Base-by-base conservation (phyloP, 495 filamentous ascomycete genomes). In the Chaetomium fimeti region DNA sequence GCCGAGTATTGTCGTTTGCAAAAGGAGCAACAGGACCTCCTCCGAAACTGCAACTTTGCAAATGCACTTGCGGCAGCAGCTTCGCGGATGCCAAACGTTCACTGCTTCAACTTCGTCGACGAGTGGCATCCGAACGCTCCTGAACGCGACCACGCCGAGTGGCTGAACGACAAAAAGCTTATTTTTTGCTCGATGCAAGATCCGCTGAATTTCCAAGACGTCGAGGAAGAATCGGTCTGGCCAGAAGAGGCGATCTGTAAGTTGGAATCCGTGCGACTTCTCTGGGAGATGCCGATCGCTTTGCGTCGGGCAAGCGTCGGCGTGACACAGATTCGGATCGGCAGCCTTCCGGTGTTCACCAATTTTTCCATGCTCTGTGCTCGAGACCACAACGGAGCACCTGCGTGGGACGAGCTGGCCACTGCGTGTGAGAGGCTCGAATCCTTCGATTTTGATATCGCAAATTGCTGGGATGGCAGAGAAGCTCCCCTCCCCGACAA, bases 201-300 rank as follows among this genome's bases (percentile, higher is more conserved):
- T 3, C 58, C 58, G n/a, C 0, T 60, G 28, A 9, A 1, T 12
- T 32, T 7, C 9, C 38, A 1, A 20, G 49, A 20, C 12, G 20
- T 40, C 47, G 48, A 29, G 7, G 11, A 38, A 4, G 45, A 11
- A 7, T 1, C 3, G 1, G 4, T 8, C 1, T 1, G 9, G 12
- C 15, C 42, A 15, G 25, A 29, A 7, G 40, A 18, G 40, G 3
- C 16, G 3, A 47, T 36, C 8, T 11, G 32, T 36, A 36, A 42
- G 1, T 22, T 54, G 15, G 6, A 18, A 28, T 29, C 0, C 24
- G 51, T 22, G 7, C 9, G 25, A 15, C 8, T 54, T 15, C 60
- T 62, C 7, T 62, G 49, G 60, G 60, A 55, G 24, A 1, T 54
- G 22, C 38, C 49, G 6, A 55, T 62, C 5, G 38, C 49, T 3